Evolutionary conservation across 2,329 filamentous ascomycete genomes (phyloP), one percentile per base, ranked within the genome.

Genomic region (Aspergillus terreus): DNA sequence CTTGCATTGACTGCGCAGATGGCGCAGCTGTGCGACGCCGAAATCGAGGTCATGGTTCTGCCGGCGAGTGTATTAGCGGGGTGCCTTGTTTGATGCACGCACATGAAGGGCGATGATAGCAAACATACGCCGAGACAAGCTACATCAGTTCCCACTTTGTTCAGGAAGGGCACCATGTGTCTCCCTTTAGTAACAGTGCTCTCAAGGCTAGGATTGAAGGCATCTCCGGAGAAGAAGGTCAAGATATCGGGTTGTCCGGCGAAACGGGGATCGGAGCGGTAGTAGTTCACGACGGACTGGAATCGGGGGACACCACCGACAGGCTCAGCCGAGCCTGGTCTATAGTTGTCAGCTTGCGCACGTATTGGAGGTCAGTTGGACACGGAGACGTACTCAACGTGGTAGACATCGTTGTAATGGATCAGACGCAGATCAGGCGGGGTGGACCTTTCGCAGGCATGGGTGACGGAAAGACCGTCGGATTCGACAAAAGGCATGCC

Each of bases 351-450:
- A 9, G 40, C 7, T 48, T 42, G 44, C 36, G 19, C 11, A 17
- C 11, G 15, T 45, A 15, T 23, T 32, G 27, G 32, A 5, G 23
- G 10, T 7, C 38, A n/a, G 27, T 23, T 32, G 6, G 36, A 32
- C 25, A 17, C 4, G 32, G 23, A 21, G 32, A 61, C 66, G 54
- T 69, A 76, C 71, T 95, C 90, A 49, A 96, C 82, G 63, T 96
- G 92, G 70, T 96, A 96, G 54, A 96, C 91, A 72, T 96, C 91
- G 71, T 96, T 96, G 78, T 87, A 96, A 74, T 96, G 92, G 30
- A 95, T 69, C 50, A 96, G 72, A n/a, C 91, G 84, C 46, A 96
- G 74, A 67, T 90, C 87, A 42, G 90, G 88, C 40, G 77, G 68
- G 42, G 73, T 73, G 50, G 67, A 67, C 30, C 74, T 69, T 42